Evolutionary conservation across 2,329 filamentous ascomycete species (phyloP).

Genomic region (Fusarium guadeloupense): DNA sequence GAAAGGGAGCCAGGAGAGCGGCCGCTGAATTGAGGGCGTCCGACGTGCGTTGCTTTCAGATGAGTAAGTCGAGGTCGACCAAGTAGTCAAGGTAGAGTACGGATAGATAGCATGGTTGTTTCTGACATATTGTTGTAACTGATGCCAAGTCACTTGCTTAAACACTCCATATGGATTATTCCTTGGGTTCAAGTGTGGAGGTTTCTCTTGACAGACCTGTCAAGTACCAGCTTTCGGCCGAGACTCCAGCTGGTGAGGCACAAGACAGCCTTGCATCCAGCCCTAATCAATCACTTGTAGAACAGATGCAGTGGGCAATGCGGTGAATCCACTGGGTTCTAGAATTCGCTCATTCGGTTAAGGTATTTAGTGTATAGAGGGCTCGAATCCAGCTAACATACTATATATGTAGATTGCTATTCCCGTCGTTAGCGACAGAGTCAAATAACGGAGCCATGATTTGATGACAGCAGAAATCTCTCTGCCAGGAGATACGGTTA

Average conservation of each 20-base stretch:
- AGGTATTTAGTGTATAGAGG: neutral
- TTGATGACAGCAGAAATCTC: slow-evolving; percentile 5
- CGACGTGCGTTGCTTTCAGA: neutral
- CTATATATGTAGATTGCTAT: neutral
- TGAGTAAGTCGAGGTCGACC: neutral
- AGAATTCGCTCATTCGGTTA: neutral
- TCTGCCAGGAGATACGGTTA: neutral
- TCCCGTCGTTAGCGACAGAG: neutral
- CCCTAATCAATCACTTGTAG: neutral
- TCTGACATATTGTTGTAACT: neutral
- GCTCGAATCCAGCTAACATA: neutral
- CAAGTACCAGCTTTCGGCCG: neutral
- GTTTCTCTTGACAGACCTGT: neutral
- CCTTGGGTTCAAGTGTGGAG: neutral
- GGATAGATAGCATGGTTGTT: neutral
- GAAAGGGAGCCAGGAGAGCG: slow-evolving; percentile 35
- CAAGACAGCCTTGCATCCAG: neutral
- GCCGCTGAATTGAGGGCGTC: slow-evolving; percentile 44
- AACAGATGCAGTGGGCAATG: neutral
- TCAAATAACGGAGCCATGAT: neutral
- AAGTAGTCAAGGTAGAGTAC: neutral
- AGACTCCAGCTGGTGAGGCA: neutral
- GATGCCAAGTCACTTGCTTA: neutral
- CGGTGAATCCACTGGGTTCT: neutral
- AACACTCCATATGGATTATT: neutral